Evolutionary conservation across 768 basidiomycete species (phyloP).

Genomic region (Infundibulicybe gibba): DNA sequence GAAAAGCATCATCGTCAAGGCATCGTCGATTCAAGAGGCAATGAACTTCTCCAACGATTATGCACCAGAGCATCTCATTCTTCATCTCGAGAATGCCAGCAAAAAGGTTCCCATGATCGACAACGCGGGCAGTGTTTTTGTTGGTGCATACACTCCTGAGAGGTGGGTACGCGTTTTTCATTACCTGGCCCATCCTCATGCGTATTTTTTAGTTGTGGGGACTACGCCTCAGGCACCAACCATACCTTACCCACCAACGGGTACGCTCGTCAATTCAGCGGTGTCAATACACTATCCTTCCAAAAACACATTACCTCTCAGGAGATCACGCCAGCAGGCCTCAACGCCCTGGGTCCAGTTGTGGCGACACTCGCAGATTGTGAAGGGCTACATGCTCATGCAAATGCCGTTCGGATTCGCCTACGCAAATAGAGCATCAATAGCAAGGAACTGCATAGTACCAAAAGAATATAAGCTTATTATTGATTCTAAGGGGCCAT

Average conservation of each 20-base stretch:
- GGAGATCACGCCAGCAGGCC: constrained; percentile 77
- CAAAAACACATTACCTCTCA: constrained; percentile 99
- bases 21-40: constrained; percentile 65
- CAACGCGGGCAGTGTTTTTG: constrained; percentile 96
- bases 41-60: constrained; percentile 94
- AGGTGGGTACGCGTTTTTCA: constrained; percentile 50
- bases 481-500: constrained; percentile 24
- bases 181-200: constrained; percentile 1
- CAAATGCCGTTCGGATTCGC: constrained; percentile 91
- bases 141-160: constrained; percentile 93
- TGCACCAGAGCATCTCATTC: constrained; percentile 95
- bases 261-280: constrained; percentile 96
- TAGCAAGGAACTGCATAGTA: constrained; percentile 6
- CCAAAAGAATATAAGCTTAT: constrained; percentile 19
- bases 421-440: constrained; percentile 26
- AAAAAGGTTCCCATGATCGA: constrained; percentile 61
- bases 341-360: constrained; percentile 77
- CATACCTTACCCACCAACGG: constrained; percentile 97
- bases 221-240: constrained; percentile 98
- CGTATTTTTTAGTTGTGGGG: constrained; percentile 71
- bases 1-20: constrained; percentile 87
- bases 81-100: constrained; percentile 79
- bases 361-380: constrained; percentile 91
- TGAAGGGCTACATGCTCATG: constrained; percentile 93
- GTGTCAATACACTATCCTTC: constrained; percentile 96